Evolutionary conservation across 805 yeast genomes (phyloP).

Genomic region (Candida argentea): DNA sequence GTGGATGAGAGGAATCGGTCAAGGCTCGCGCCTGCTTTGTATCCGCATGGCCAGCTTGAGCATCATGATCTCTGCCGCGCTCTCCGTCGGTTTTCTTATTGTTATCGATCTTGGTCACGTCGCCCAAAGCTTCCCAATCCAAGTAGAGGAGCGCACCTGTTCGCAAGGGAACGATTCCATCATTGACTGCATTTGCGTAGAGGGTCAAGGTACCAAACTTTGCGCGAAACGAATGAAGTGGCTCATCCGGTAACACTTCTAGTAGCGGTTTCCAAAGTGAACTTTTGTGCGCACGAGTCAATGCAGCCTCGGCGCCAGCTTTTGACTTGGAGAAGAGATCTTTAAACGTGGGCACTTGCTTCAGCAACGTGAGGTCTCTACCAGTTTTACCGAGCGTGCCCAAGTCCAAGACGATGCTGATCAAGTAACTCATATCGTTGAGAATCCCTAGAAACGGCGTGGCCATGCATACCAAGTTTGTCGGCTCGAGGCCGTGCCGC

Average conservation of each 20-base stretch:
- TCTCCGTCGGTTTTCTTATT: slow-evolving; percentile 3
- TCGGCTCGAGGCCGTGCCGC: slow-evolving; percentile 16
- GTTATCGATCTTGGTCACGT: slow-evolving; percentile 20
- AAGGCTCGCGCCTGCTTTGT: too few species aligned
- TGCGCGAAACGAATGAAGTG: slow-evolving; percentile 20
- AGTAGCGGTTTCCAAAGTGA: slow-evolving; percentile 22
- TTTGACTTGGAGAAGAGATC: too few species aligned
- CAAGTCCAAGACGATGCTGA: slow-evolving; percentile 32
- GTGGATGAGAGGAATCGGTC: too few species aligned
- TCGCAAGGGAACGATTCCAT: slow-evolving; percentile 36
- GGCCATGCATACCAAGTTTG: slow-evolving; percentile 30
- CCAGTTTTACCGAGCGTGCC: slow-evolving; percentile 39
- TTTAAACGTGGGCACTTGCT: slow-evolving; percentile 16
- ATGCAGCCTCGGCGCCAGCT: too few species aligned
- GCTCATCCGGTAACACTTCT: slow-evolving; percentile 31
- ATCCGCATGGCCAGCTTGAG: not conserved
- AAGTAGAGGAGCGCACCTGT: slow-evolving; percentile 32
- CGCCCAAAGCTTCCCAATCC: slow-evolving; percentile 34
- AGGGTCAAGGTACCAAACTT: slow-evolving; percentile 24
- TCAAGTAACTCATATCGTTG: slow-evolving; percentile 28
- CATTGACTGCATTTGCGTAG: slow-evolving; percentile 36
- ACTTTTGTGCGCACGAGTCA: slow-evolving; percentile 6
- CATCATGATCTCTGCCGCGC: not conserved
- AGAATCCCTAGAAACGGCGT: slow-evolving; percentile 33
- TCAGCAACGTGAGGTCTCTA: slow-evolving; percentile 31